These are phyloP conservation scores for Daldinia concentrica DNA, from an alignment of 495 filamentous ascomycete species.

Conservation along the genomic window DNA sequence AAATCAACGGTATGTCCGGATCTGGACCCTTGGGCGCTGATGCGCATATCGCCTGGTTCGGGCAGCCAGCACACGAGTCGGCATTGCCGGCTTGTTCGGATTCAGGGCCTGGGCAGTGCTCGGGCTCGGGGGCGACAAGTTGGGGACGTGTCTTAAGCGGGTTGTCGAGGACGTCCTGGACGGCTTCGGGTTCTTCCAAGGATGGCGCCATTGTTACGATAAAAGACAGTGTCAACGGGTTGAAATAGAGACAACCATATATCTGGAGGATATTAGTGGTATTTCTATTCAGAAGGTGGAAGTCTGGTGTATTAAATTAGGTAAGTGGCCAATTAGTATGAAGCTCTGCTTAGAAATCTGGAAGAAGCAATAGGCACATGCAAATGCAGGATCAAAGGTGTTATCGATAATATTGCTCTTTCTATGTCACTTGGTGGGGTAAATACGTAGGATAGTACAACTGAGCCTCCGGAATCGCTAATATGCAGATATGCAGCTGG, in stretches of 20 bases:
- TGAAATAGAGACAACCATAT: not conserved
- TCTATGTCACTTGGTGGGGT: conserved; percentile 27
- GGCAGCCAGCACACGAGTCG: conserved; percentile 91
- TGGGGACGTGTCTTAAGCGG: conserved; percentile 76
- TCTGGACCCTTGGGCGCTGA: conserved; percentile 95
- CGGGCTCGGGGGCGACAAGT: conserved; percentile 92
- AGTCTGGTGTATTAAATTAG: not conserved
- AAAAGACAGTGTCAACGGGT: not conserved
- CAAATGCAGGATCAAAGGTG: conserved; percentile 8
- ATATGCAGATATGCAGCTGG: not conserved
- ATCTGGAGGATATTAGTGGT: not conserved
- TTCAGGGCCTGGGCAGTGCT: conserved; percentile 96
- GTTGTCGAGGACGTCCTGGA: conserved; percentile 71
- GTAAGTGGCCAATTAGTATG: not conserved
- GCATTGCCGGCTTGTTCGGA: conserved; percentile 83
- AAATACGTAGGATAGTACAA: conserved; percentile 1
- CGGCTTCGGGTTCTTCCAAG: conserved; percentile 70
- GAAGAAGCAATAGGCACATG: conserved; percentile 25
- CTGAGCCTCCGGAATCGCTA: not conserved
- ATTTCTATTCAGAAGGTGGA: not conserved
- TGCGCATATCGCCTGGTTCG: conserved; percentile 95
- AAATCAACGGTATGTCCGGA: conserved; percentile 89
- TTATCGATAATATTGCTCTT: conserved; percentile 11
- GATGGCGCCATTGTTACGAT: conserved; percentile 71
- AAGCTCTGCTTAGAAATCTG: conserved; percentile 47